Conservation (phyloP, 2,329 filamentous ascomycete species). For the Cladobotryum protrusum region DNA sequence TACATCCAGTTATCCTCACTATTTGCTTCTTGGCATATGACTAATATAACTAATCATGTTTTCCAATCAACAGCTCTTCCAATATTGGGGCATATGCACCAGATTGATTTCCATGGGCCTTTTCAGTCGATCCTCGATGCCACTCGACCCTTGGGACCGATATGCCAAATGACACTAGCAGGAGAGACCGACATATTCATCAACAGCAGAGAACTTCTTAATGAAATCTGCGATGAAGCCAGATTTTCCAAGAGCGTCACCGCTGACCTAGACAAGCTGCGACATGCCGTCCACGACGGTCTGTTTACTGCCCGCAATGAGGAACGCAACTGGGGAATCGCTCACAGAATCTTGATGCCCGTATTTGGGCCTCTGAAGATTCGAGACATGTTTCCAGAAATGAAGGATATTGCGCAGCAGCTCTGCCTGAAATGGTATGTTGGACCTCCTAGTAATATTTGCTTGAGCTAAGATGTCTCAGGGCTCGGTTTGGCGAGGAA, state of each 20-base stretch:
- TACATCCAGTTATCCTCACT: no score
- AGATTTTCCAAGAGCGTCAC: slow-evolving; percentile 5
- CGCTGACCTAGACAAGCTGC: slow-evolving; percentile 6
- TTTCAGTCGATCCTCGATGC: slow-evolving; percentile 4
- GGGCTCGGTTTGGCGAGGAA: slow-evolving; percentile 27
- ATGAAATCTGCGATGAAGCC: slow-evolving; percentile 8
- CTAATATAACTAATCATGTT: neutral
- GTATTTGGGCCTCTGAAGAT: neutral
- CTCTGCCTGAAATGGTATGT: slow-evolving; percentile 10
- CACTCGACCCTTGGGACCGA: slow-evolving; percentile 4
- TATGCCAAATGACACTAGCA: slow-evolving; percentile 5
- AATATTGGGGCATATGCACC: slow-evolving; percentile 2
- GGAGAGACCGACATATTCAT: slow-evolving; percentile 5
- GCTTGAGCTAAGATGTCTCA: slow-evolving; percentile 1
- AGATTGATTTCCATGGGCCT: slow-evolving; percentile 5
- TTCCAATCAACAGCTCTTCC: slow-evolving; percentile 4
- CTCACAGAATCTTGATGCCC: slow-evolving; percentile 8
- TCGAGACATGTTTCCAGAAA: no score
- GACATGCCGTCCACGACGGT: slow-evolving; percentile 7
- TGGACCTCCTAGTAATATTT: neutral
- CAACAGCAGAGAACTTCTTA: slow-evolving; percentile 2
- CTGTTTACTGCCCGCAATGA: slow-evolving; percentile 6
- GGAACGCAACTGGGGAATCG: slow-evolving; percentile 9
- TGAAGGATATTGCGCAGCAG: neutral
- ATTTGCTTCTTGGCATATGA: no score